Evolutionary conservation across 2,329 filamentous ascomycete genomes (phyloP), one percentile per base, ranked within the genome.

Genomic region (Exophiala alcalophila): DNA sequence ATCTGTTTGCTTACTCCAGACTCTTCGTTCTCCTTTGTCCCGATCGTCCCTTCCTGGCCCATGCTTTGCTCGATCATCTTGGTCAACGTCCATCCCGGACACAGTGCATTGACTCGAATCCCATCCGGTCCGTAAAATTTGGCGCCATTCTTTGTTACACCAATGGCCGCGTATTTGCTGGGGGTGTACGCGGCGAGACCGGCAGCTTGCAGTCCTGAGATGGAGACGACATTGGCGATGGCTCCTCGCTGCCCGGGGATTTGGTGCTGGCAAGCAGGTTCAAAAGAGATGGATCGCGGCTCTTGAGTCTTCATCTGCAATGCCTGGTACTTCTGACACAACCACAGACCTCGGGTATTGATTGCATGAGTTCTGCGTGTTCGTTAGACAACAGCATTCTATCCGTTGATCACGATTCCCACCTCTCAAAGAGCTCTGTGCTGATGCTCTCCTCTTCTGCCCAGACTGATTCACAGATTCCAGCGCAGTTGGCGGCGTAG

Each of bases 41-140:
- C 49, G n/a, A 46, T 30, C 11, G 37, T 46, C 11, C 48, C 48
- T 36, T 45, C 49, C 19, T 45, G 38, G 23, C 44, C 49, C 49
- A 52, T 52, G 16, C 32, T 42, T 8, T 44, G 31, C 24, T 42
- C 41, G 15, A 49, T 15, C 49, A 52, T 52, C 5, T 38, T 28
- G 7, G 49, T 52, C 41, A 52, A 21, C n/a, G 49, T 52, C 49
- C 42, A 47, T 1, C 49, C 49, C 14, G 49, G 49, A 40, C 49
- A 52, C 10, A 52, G 33, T 6, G 40, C 46, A 32, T 52, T 52
- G 23, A 49, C 41, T n/a, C 49, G 42, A 23, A 52, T 41, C 10
- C 46, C 49, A n/a, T 37, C 30, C 15, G 49, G 45, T 6, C 45
- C 46, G 20, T 52, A 52, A 20, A 49, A 49, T 18, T 46, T 46